Base-by-base conservation (phyloP, 1,139 yeast species). In the Hyphopichia burtonii region DNA sequence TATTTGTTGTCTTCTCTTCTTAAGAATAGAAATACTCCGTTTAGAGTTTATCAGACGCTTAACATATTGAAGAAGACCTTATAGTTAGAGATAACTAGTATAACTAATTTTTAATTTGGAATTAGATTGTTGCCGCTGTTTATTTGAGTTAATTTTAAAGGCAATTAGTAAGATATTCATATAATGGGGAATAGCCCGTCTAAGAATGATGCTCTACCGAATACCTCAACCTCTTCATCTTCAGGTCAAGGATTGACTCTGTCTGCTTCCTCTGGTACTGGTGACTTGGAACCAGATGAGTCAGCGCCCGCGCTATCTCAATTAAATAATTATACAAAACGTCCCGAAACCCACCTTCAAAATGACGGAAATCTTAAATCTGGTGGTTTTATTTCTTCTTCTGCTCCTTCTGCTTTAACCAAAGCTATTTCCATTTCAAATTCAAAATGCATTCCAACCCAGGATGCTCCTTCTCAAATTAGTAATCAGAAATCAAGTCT, bases 161-260 rank as follows among this genome's bases (percentile, higher is more conserved):
- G 31, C 9, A 14, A 18, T 31, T 40, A 30, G 15, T 33, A 34
- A 32, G 16, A 12, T 11, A 33, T 22, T 15, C 12, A 19, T 34
- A 38, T 33, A 53, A 78, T 78, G 83, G 83, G 83, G 67, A 78
- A 76, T 62, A 76, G 79, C 74, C 82, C 82, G 64, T 75, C 82
- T 42, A 72, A 74, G 61, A 65, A 73, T 65, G 78, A 71, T 53
- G 71, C 78, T 59, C 74, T 74, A 62, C 74, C 78, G 76, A 71
- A 60, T 55, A 57, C 53, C 57, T 53, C 54, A 44, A 48, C 56
- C 47, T 36, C 38, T 6, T 38, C 40, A 17, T 33, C 37, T 19
- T 34, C 37, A 16, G 31, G 36, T 17, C 37, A 27, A 25, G 44
- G 42, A 40, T 45, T 51, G 39, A 49, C 52, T 45, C 44, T 54